phyloP scores from a whole-genome alignment of 2,329 filamentous ascomycete species.

The Penicillium sp. region DNA sequence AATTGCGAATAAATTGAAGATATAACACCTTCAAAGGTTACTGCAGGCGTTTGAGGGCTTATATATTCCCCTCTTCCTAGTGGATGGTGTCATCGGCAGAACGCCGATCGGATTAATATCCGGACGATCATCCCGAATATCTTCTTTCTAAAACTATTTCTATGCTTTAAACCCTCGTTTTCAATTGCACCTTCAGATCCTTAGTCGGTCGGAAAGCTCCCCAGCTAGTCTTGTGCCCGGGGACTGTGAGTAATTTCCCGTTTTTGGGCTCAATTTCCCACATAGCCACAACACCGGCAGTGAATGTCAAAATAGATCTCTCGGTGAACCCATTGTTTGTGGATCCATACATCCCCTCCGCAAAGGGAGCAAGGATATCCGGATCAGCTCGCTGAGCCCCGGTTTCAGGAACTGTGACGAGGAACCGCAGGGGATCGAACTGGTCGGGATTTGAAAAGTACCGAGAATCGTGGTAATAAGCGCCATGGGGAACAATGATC shows the following conservation, averaged over 20 bases:
- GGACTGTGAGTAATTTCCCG: constrained; percentile 53
- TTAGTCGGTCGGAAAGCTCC: constrained; percentile 54
- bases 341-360: constrained; percentile 52
- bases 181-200: constrained; percentile 59
- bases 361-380: constrained; percentile 51
- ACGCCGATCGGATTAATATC: constrained; percentile 27
- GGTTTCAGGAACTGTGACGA: constrained; percentile 44
- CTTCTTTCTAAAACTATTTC: background rate
- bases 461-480: constrained; percentile 45
- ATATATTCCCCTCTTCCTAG: constrained; percentile 17
- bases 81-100: constrained; percentile 28
- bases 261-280: constrained; percentile 58
- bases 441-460: constrained; percentile 45
- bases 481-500: constrained; percentile 47
- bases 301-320: constrained; percentile 52
- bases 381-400: constrained; percentile 39
- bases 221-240: constrained; percentile 50
- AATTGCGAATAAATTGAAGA: background rate
- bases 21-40: background rate
- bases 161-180: constrained; percentile 35
- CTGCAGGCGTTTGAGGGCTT: constrained; percentile 1
- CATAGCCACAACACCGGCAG: constrained; percentile 55
- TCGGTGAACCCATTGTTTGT: constrained; percentile 56
- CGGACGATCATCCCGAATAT: constrained; percentile 4
- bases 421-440: constrained; percentile 50